Evolutionary conservation across 148 eudicot genomes (phyloP), one percentile per base, ranked within the genome.

Genomic region (Chenopodium album): DNA sequence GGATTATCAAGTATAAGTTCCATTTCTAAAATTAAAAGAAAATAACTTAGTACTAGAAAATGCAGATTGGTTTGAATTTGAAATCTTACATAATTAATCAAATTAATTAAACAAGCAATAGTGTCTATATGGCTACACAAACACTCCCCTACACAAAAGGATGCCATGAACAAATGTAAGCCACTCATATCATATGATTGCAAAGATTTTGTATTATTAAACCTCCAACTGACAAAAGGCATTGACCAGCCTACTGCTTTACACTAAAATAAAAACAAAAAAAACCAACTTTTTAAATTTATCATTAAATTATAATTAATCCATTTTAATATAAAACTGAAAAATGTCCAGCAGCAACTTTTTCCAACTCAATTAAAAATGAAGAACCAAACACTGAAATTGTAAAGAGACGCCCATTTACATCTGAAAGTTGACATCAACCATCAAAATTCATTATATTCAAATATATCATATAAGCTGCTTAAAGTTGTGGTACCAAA

Each of bases 391-490:
- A 62, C 23, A 62, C 9, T n/a, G 22, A 70, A 77, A 20, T 62
- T 22, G 20, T 28, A 62, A 62, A 62, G 66, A 9, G 10, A 62
- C 7, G n/a, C 66, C 66, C 7, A n/a, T 4, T 62, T 7, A 62
- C 23, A 62, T 62, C 66, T 62, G 23, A 22, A 77, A 20, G 52
- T 66, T 46, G 29, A 12, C 54, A 1, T 26, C 67, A 67, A 71
- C 64, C 41, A 11, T 23, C 56, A 60, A 31, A 59, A 52, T 54
- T 59, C 63, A 59, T 2, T 14, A 14, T 62, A 20, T 59, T 72
- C 41, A 59, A 72, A 72, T 41, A 60, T 47, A 80, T 41, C 20
- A 62, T 80, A 52, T 52, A 22, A 72, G 70, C 28, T 37, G 32
- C 34, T 13, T 37, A 79, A 79, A 80, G 77, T 16, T 23, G 23